Base-by-base conservation (phyloP, 768 basidiomycete genomes). In the Phaeotremella fagi region DNA sequence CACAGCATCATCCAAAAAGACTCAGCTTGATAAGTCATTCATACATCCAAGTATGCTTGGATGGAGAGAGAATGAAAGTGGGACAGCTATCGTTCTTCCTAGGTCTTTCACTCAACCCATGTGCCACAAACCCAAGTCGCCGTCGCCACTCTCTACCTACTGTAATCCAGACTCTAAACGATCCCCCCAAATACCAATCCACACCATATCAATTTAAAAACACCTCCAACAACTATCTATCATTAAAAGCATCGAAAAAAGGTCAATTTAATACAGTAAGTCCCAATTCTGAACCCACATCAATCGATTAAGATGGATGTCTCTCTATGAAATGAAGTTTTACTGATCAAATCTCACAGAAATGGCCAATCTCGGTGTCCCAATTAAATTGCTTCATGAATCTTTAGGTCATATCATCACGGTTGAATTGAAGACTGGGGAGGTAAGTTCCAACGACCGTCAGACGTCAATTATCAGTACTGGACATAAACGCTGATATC, bases 391-490 rank as follows among this genome's bases (percentile, higher is more conserved):
- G 45, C 80, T 98, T 38, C 94, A 98, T 70, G 95, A 98, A 78
- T 88, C 89, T 50, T 79, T 98, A 25, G 95, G 95, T 20, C 95
- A 99, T 70, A 79, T 97, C 50, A 87, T 99, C 60, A 97, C 94
- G 3, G 90, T 92, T n/a, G 95, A 99, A 75, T 82, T 97, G 52
- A 98, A 98, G 77, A 95, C 91, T 1, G 94, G 92, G 9, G 92
- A 97, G 72, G 82, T 72, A 53, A 55, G 72, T 59, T n/a, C n/a
- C 43, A 18, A 9, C 27, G n/a, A 33, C 12, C 7, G 43, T 16
- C 25, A 24, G 45, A 24, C 20, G 37, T 47, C 27, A 22, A 31
- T 47, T 11, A 12, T 24, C 12, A n/a, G 27, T 42, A 48, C 58
- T 60, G 62, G 57, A 37, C 46, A 3, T 33, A 4, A 9, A 14